Evolutionary conservation across 2,329 filamentous ascomycete species (phyloP).

Genomic region (Pestalotiopsis sp.): DNA sequence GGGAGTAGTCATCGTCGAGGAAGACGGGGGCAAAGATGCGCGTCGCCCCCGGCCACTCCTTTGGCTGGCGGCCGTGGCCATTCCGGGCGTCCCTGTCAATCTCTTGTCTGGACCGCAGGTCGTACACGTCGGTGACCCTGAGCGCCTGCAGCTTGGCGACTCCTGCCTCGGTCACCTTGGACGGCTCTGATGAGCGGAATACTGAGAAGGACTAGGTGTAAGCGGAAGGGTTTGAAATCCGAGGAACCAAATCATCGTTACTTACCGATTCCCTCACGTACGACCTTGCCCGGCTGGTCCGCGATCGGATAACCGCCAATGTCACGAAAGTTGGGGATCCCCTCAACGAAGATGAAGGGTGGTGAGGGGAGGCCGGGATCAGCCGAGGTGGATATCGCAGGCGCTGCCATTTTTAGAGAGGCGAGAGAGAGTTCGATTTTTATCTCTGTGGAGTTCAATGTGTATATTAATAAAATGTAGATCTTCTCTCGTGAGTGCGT

Average conservation of each 20-base stretch:
- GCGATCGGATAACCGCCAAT: constrained; percentile 60
- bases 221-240: constrained; percentile 15
- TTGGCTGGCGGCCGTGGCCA: constrained; percentile 36
- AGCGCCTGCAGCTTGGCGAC: constrained; percentile 53
- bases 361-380: constrained; percentile 32
- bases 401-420: constrained; percentile 3
- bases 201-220: constrained; percentile 53
- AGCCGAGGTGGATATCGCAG: neutral
- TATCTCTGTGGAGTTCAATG: neutral
- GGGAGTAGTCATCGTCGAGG: constrained; percentile 55
- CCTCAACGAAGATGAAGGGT: constrained; percentile 55
- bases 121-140: constrained; percentile 54
- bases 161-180: constrained; percentile 56
- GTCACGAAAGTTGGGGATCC: constrained; percentile 71
- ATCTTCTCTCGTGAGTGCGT: neutral
- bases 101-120: constrained; percentile 46
- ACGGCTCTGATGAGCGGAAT: constrained; percentile 72
- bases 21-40: constrained; percentile 65
- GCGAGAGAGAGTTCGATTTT: neutral
- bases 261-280: constrained; percentile 48
- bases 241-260: neutral
- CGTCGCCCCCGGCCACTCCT: constrained; percentile 53
- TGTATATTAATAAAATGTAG: neutral
- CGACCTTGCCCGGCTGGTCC: constrained; percentile 33
- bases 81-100: constrained; percentile 53